Evolutionary conservation across 2,329 filamentous ascomycete species (phyloP).

Genomic region (Emericellopsis atlantica): DNA sequence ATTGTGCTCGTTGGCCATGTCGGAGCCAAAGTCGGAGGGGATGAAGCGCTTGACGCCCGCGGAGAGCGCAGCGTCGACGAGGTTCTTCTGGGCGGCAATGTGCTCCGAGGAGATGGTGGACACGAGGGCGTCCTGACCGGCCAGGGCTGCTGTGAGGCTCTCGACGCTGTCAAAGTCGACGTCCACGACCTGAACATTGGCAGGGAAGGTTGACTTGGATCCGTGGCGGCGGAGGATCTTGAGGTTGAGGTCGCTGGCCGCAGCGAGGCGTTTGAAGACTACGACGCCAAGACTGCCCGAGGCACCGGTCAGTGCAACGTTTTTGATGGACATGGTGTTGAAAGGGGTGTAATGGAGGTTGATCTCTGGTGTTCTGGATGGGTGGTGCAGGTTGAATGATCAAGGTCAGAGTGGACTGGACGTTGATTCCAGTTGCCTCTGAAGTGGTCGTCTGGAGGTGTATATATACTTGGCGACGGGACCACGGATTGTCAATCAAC

Average conservation of each 20-base stretch:
- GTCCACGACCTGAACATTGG: constrained; percentile 15
- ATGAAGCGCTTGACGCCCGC: constrained; percentile 50
- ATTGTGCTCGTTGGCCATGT: constrained; percentile 15
- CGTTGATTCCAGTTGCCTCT: no score
- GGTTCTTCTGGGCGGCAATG: constrained; percentile 21
- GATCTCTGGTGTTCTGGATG: no score
- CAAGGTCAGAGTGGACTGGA: no score
- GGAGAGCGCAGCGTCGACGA: constrained; percentile 45
- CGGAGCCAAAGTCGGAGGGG: constrained; percentile 42
- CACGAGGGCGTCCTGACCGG: constrained; percentile 44
- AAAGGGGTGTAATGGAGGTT: no score
- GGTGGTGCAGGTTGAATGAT: no score
- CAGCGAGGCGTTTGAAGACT: constrained; percentile 16
- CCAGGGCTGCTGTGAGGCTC: constrained; percentile 35
- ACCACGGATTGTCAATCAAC: no score
- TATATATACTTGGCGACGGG: no score
- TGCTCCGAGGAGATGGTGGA: constrained; percentile 19
- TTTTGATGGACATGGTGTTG: constrained; percentile 13
- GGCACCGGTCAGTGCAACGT: constrained; percentile 23
- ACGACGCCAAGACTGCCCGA: constrained; percentile 19
- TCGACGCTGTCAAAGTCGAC: constrained; percentile 27
- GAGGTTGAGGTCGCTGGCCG: constrained; percentile 19
- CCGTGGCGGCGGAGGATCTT: constrained; percentile 21
- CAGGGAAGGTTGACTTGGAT: constrained; percentile 23
- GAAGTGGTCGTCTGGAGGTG: no score